A percentile compares a stretch with the other conserved stretches of the same genome.
Conservation (phyloP, 75 land plant species). For the Cupressus sempervirens region DNA sequence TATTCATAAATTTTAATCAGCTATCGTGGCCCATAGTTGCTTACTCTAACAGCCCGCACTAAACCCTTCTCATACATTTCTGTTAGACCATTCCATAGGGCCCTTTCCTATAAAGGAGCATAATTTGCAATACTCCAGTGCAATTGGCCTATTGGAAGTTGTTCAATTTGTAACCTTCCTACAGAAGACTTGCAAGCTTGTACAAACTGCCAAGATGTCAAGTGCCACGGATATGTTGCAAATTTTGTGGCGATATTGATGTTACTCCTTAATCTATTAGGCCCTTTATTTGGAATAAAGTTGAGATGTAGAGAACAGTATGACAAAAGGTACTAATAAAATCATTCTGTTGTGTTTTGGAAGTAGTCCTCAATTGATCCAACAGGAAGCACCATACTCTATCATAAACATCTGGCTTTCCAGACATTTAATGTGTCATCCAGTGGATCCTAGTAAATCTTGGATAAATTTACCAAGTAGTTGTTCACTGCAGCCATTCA, state of each 20-base stretch:
- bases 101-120: constrained; percentile 89
- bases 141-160: constrained; percentile 89
- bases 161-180: constrained; percentile 71
- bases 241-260: too few species aligned
- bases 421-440: too few species aligned
- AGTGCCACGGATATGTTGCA: too few species aligned
- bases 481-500: constrained; percentile 87
- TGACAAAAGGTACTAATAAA: too few species aligned
- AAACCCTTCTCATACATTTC: constrained; percentile 95
- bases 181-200: constrained; percentile 79
- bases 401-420: too few species aligned
- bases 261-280: too few species aligned
- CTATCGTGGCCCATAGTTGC: constrained; percentile 97
- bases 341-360: too few species aligned
- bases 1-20: constrained; percentile 79
- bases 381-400: too few species aligned
- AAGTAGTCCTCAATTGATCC: too few species aligned
- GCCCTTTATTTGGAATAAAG: too few species aligned
- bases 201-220: too few species aligned
- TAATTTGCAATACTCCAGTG: constrained; percentile 98
- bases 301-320: too few species aligned
- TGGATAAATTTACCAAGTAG: constrained; percentile 92
- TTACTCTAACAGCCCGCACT: constrained; percentile 94
- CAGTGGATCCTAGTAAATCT: constrained; percentile 71
- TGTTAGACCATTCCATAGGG: constrained; percentile 92